Evolutionary conservation across 2,329 filamentous ascomycete genomes (phyloP).

Genomic region (Sphaerulina musiva): DNA sequence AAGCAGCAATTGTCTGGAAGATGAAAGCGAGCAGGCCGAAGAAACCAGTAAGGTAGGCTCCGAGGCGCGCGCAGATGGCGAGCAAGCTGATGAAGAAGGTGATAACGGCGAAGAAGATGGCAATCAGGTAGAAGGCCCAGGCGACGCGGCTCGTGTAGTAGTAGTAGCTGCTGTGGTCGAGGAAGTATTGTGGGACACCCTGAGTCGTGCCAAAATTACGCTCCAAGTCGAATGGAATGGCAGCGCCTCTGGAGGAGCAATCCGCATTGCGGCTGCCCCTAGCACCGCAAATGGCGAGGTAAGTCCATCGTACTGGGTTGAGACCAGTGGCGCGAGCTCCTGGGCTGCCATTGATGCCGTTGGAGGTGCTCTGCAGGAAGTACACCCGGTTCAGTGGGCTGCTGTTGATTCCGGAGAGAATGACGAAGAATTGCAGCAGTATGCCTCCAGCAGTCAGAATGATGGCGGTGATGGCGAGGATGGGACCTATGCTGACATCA

Average conservation of each 20-base stretch:
- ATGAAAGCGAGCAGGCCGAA: slow-evolving; percentile 56
- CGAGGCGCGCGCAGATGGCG: slow-evolving; percentile 64
- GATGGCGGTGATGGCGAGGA: slow-evolving; percentile 52
- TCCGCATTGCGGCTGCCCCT: slow-evolving; percentile 49
- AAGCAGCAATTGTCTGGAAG: slow-evolving; percentile 60
- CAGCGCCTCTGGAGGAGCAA: slow-evolving; percentile 59
- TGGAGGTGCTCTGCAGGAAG: slow-evolving; percentile 76
- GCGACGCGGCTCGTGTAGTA: slow-evolving; percentile 86
- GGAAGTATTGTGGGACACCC: slow-evolving; percentile 50
- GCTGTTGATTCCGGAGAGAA: slow-evolving; percentile 54
- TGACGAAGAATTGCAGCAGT: slow-evolving; percentile 59
- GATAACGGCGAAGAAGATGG: slow-evolving; percentile 67
- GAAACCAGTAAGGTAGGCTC: slow-evolving; percentile 59
- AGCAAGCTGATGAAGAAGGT: slow-evolving; percentile 63
- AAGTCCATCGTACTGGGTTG: slow-evolving; percentile 75
- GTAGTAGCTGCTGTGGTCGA: slow-evolving; percentile 57
- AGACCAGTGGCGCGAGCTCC: slow-evolving; percentile 46
- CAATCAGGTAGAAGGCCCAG: slow-evolving; percentile 84
- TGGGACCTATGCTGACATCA: slow-evolving; percentile 43
- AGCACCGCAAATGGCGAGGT: slow-evolving; percentile 72
- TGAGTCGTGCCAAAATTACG: slow-evolving; percentile 54
- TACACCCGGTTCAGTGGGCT: slow-evolving; percentile 67
- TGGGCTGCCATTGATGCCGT: slow-evolving; percentile 55
- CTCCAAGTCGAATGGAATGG: slow-evolving; percentile 57
- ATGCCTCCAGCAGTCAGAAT: slow-evolving; percentile 57